Conservation (phyloP, 2,329 filamentous ascomycete genomes). For the Fusarium irregulare region DNA sequence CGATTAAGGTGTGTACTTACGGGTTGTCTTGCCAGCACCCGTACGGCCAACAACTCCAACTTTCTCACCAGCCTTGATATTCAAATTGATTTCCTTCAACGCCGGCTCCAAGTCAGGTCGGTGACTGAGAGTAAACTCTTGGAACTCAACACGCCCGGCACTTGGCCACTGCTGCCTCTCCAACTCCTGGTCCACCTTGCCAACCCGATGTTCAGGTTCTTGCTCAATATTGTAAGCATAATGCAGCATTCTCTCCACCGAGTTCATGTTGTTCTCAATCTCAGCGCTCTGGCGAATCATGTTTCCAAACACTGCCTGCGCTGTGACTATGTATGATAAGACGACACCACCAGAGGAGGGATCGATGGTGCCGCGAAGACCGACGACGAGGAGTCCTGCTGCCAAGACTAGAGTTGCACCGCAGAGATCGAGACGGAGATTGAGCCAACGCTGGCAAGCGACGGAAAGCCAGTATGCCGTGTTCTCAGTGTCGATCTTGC, state of each 20-base stretch:
- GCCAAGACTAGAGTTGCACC: slow-evolving; percentile 9
- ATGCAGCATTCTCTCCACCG: slow-evolving; percentile 91
- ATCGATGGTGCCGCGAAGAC: slow-evolving; percentile 23
- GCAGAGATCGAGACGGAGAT: slow-evolving; percentile 16
- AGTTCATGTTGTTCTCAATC: slow-evolving; percentile 93
- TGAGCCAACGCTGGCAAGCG: slow-evolving; percentile 21
- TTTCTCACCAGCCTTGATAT: slow-evolving; percentile 20
- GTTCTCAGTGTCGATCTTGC: slow-evolving; percentile 24
- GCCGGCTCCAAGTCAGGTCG: slow-evolving; percentile 20
- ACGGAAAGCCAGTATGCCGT: slow-evolving; percentile 26
- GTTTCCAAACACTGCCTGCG: slow-evolving; percentile 63
- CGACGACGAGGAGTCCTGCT: slow-evolving; percentile 14
- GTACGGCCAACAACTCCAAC: slow-evolving; percentile 26
- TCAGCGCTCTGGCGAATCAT: slow-evolving; percentile 67
- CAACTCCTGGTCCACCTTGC: neutral
- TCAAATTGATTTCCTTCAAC: slow-evolving; percentile 6
- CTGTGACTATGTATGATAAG: slow-evolving; percentile 54
- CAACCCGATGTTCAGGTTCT: slow-evolving; percentile 5
- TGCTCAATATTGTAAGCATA: slow-evolving; percentile 71
- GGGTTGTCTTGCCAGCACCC: slow-evolving; percentile 25
- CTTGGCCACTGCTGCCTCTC: neutral
- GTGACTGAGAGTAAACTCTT: slow-evolving; percentile 22
- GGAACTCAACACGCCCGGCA: slow-evolving; percentile 17
- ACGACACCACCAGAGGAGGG: slow-evolving; percentile 27
- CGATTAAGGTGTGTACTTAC: neutral